phyloP scores from a whole-genome alignment of 441 rosid genomes.

The Adansonia gregorii region DNA sequence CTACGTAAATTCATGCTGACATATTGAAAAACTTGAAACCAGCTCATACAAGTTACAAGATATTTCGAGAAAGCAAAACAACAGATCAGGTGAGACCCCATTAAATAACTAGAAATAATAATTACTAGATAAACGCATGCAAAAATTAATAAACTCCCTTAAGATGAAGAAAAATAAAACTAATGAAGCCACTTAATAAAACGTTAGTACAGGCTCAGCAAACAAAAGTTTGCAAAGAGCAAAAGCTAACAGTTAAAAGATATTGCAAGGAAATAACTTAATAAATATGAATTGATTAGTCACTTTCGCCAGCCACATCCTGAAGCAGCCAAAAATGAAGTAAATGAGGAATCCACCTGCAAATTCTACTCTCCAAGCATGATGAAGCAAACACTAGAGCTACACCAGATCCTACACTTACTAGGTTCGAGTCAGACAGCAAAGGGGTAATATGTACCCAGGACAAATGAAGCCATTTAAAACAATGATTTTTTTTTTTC shows the following conservation, averaged over 20 bases:
- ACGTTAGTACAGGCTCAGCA: neutral
- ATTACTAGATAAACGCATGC: neutral
- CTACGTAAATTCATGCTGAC: neutral
- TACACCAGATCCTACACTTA: conserved; percentile 17
- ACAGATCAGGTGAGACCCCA: neutral
- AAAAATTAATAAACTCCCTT: neutral
- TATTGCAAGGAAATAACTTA: neutral
- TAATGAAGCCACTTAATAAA: neutral
- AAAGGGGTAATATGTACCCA: conserved; percentile 28
- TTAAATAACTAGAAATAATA: neutral
- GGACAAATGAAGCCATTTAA: neutral
- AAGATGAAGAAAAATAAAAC: conserved; percentile 5
- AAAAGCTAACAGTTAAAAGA: neutral
- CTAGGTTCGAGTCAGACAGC: conserved; percentile 13
- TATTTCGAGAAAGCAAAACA: neutral
- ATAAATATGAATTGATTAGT: neutral
- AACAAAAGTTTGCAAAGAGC: neutral
- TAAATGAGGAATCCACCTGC: neutral
- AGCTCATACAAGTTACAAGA: neutral
- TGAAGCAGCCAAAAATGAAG: conserved; percentile 15
- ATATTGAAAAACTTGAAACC: neutral
- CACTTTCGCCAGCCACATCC: neutral
- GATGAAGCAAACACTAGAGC: conserved; percentile 18
- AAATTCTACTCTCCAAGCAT: neutral
- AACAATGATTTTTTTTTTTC: neutral